Base-by-base conservation (phyloP, 202 grass and related monocot species). In the Zizania palustris region DNA sequence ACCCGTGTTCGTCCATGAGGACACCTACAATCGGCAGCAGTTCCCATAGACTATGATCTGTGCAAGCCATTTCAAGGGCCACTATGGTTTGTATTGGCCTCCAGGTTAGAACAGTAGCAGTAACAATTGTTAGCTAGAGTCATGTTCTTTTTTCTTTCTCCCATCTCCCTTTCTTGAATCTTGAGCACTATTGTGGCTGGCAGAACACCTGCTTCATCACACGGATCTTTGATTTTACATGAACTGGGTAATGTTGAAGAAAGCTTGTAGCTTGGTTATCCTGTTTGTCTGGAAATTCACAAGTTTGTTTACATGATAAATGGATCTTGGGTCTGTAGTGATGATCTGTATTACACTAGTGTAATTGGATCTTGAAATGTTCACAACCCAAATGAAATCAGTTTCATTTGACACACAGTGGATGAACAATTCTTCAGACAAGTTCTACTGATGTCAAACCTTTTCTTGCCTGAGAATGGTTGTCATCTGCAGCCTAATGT, bases 1-100 rank as follows among this genome's bases (percentile, higher is more conserved):
- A 16, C 92, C 89, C 0, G 89, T 95, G 16, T 99, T 99, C 44
- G 96, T 99, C 71, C 96, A 99, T 0, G 96, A 99, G 75, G 96
- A 99, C 81, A 99, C 91, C 1, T 99, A 99, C 78, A 95, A 90
- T 50, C 78, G 96, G 60, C 96, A 90, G 70, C 87, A 95, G 41
- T 85, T 92, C 72, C 87, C 78, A 0, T 95, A 68, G 85, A 95
- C 42, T 9, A 66, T 1, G 39, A 64, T 14, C 15, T 34, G 7
- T 63, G 36, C 35, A 63, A 46, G 34, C 54, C 54, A 1, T 33
- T 41, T 63, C 14, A 5, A 45, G 5, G 7, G 42, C 19, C n/a
- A 7, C 16, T 35, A 42, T 71, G 85, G 72, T 79, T 18, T 85
- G 84, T 91, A 88, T 85, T 85, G 84, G 13, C 39, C 84, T 44